phyloP scores from a whole-genome alignment of 2,329 filamentous ascomycete species.

The Dendrostoma leiphaemia region DNA sequence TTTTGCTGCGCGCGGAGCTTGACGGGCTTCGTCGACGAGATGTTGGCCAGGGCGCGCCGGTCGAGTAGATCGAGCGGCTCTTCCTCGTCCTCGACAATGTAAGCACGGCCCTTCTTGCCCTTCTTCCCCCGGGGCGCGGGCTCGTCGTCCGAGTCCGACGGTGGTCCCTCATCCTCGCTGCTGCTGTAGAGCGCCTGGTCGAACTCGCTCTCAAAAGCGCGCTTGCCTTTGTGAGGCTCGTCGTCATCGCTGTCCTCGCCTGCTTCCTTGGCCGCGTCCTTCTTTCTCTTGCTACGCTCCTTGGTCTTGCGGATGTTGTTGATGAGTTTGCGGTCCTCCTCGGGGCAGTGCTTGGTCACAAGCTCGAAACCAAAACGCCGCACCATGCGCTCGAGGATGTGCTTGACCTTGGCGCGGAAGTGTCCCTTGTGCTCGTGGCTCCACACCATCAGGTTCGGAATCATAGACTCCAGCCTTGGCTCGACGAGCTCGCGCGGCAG shows the following conservation, averaged over 20 bases:
- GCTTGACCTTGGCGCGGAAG: conserved; percentile 96
- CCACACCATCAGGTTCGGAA: conserved; percentile 93
- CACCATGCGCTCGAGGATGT: conserved; percentile 93
- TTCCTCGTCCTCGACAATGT: conserved; percentile 91
- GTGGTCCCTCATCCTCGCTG: conserved; percentile 56
- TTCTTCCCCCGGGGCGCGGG: conserved; percentile 39
- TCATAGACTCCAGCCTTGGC: conserved; percentile 70
- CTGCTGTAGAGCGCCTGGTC: conserved; percentile 94
- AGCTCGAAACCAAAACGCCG: conserved; percentile 82
- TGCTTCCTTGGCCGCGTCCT: conserved; percentile 62
- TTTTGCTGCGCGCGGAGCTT: conserved; percentile 59
- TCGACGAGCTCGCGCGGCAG: conserved; percentile 77
- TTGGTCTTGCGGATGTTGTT: conserved; percentile 94
- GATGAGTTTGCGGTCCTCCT: conserved; percentile 85
- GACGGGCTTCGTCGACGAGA: conserved; percentile 83
- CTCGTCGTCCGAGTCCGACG: conserved; percentile 54
- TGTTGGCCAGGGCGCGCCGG: conserved; percentile 83
- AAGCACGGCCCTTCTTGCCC: conserved; percentile 62
- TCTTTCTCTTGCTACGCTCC: conserved; percentile 87
- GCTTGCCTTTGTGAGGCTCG: conserved; percentile 48
- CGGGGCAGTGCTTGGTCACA: conserved; percentile 78
- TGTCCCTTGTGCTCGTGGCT: conserved; percentile 97
- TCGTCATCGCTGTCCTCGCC: conserved; percentile 57
- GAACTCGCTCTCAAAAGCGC: conserved; percentile 83
- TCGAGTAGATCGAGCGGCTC: conserved; percentile 94